phyloP scores from a whole-genome alignment of 2,329 filamentous ascomycete species.

The Scleromitrula shiraiana region DNA sequence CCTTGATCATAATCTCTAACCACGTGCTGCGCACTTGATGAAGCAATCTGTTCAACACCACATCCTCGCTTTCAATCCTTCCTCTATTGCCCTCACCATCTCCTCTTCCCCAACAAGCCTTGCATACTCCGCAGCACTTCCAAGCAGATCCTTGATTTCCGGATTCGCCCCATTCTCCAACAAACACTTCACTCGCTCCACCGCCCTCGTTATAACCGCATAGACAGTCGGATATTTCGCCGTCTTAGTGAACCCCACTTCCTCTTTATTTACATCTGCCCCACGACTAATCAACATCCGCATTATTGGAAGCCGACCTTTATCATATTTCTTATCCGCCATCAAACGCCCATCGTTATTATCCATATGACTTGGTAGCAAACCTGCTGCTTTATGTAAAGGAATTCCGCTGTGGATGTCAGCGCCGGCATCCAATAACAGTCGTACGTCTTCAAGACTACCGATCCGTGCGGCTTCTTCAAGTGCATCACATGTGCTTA shows the following conservation, averaged over 20 bases:
- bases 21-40: too few relatives aligned
- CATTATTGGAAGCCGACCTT: not conserved
- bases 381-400: not conserved
- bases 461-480: not conserved
- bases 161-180: not conserved
- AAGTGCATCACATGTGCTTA: not conserved
- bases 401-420: not conserved
- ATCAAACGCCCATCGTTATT: not conserved
- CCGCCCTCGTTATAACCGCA: not conserved
- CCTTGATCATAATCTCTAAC: too few relatives aligned
- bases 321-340: not conserved
- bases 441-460: not conserved
- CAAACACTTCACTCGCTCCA: not conserved
- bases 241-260: not conserved
- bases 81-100: not conserved
- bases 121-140: not conserved
- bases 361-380: not conserved
- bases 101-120: not conserved
- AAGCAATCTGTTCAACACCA: too few relatives aligned
- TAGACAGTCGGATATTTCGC: not conserved
- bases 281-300: not conserved
- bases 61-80: not conserved
- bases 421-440: not conserved
- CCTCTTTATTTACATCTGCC: not conserved
- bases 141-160: not conserved